Percentiles rank a stretch among this genome's conserved stretches.
These are phyloP conservation scores for Colletotrichum chlorophyti DNA, from an alignment of 2,329 filamentous ascomycete species.

Conservation along the genomic window DNA sequence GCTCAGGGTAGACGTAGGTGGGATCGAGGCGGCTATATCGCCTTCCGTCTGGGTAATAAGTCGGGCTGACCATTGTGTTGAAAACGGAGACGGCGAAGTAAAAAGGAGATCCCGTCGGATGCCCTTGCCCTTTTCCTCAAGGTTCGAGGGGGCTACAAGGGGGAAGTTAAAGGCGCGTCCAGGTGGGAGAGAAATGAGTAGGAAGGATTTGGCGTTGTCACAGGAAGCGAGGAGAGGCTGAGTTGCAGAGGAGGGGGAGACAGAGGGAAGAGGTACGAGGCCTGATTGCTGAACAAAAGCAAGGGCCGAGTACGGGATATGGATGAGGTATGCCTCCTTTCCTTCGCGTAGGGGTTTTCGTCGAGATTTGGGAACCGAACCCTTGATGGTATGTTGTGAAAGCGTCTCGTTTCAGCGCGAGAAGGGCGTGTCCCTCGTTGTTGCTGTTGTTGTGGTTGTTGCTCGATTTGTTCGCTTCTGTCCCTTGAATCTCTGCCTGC, in stretches of 20 bases:
- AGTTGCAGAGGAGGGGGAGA: background rate
- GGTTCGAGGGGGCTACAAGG: background rate
- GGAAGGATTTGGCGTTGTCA: conserved; percentile 7
- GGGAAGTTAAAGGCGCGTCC: background rate
- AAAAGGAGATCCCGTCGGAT: background rate
- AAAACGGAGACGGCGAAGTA: background rate
- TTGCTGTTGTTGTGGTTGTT: too few relatives aligned
- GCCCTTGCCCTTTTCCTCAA: background rate
- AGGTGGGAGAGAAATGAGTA: background rate
- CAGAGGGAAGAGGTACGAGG: too few relatives aligned
- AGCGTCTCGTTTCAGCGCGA: conserved; percentile 4
- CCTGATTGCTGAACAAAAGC: too few relatives aligned
- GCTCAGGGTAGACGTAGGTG: conserved; percentile 44
- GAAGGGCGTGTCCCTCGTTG: background rate
- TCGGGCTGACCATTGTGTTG: conserved; percentile 50
- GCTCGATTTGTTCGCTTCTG: too few relatives aligned
- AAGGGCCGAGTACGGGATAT: too few relatives aligned
- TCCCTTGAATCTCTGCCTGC: too few relatives aligned
- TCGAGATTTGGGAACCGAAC: background rate
- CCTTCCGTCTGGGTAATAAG: conserved; percentile 46
- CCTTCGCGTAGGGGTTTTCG: too few relatives aligned
- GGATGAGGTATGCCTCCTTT: too few relatives aligned
- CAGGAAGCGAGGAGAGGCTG: conserved; percentile 30
- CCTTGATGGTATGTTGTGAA: background rate
- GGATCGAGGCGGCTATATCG: conserved; percentile 49